phyloP scores from a whole-genome alignment of 352 stramenopile species.

The Globisporangium camurandrum region DNA sequence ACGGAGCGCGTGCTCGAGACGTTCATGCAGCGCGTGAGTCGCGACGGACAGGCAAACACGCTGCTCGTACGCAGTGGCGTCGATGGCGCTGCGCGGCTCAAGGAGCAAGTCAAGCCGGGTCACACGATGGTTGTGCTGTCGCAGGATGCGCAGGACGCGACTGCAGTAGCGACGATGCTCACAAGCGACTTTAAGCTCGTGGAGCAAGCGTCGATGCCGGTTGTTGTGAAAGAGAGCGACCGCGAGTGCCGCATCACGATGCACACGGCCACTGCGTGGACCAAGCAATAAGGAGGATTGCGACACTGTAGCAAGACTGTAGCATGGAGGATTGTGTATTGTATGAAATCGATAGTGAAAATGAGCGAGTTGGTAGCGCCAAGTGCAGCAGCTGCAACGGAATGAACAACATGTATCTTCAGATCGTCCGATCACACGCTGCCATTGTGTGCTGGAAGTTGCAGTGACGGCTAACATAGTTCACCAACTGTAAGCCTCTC shows the following conservation, averaged over 20 bases:
- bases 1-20: conserved; percentile 48
- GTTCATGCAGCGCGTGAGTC: conserved; percentile 32
- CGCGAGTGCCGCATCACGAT: conserved; percentile 42
- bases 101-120: conserved; percentile 42
- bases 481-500: too few relatives aligned
- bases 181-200: conserved; percentile 36
- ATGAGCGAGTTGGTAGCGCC: too few relatives aligned
- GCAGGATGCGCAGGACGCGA: conserved; percentile 22
- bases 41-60: conserved; percentile 13
- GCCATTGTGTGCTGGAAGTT: too few relatives aligned
- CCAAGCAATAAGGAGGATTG: conserved; percentile 12
- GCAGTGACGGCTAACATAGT: too few relatives aligned
- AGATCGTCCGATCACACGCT: too few relatives aligned
- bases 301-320: too few relatives aligned
- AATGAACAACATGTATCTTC: too few relatives aligned
- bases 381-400: too few relatives aligned
- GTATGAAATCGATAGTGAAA: too few relatives aligned
- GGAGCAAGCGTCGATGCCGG: conserved; percentile 31
- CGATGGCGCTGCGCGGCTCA: conserved; percentile 30
- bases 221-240: conserved; percentile 40
- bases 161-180: conserved; percentile 22
- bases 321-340: too few relatives aligned
- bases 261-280: conserved; percentile 43
- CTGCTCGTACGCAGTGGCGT: conserved; percentile 37
- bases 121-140: conserved; percentile 54